These are phyloP conservation scores for Pelagomonas calceolata DNA, from an alignment of 108 stramenopile genomes.

Conservation along the genomic window DNA sequence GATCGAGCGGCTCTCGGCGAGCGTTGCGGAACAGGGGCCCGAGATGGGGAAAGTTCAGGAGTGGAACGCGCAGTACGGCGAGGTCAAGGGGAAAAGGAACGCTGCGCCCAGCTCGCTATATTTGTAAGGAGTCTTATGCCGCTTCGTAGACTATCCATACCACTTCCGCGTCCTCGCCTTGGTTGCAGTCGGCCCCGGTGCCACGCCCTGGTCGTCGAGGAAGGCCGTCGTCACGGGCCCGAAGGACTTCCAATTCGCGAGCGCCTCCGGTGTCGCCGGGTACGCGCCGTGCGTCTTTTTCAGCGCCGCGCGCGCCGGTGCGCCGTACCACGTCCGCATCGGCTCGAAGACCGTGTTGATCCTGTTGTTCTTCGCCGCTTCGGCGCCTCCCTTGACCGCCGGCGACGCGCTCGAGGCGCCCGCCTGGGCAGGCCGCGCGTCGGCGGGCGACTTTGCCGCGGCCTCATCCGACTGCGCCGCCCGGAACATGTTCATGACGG, in stretches of 20 bases:
- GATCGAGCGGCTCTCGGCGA: conserved; percentile 73
- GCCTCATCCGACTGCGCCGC: no score
- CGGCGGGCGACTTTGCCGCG: no score
- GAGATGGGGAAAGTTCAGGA: conserved; percentile 81
- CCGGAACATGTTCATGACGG: no score
- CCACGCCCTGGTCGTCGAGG: no score
- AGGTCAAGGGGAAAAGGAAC: conserved; percentile 71
- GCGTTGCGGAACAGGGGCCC: conserved; percentile 82
- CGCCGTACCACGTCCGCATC: not conserved
- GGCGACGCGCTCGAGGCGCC: no score
- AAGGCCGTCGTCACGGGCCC: not conserved
- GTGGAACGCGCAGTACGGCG: conserved; percentile 96
- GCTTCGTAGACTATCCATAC: no score
- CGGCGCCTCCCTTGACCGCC: no score
- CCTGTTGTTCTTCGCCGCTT: no score
- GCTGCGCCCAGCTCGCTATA: conserved; percentile 29
- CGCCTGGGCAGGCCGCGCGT: no score
- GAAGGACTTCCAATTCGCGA: not conserved
- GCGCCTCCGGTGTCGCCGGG: not conserved
- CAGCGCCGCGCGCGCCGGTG: not conserved
- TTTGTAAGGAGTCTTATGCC: no score
- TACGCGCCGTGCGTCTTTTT: not conserved
- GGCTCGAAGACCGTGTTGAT: not conserved
- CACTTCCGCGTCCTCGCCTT: no score
- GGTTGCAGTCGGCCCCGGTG: no score